A percentile compares a stretch with the other conserved stretches of the same genome.
Evolutionary conservation across 2,329 filamentous ascomycete genomes (phyloP).

Genomic region (Aureobasidium sp.): DNA sequence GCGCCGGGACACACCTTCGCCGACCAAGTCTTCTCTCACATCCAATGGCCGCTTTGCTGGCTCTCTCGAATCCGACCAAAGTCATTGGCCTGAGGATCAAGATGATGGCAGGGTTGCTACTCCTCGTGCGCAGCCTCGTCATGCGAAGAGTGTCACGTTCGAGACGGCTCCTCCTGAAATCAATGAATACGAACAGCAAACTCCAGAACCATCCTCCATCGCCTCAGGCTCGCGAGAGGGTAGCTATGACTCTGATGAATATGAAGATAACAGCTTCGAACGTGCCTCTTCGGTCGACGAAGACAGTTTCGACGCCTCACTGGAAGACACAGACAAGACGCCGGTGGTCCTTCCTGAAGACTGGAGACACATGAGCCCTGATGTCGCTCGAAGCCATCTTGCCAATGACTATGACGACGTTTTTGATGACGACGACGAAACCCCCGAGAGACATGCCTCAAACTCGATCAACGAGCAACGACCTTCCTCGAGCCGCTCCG

Average conservation of each 20-base stretch:
- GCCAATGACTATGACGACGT: slow-evolving; percentile 55
- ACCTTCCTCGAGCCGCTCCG: slow-evolving; percentile 55
- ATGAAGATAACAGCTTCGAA: slow-evolving; percentile 59
- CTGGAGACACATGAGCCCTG: slow-evolving; percentile 74
- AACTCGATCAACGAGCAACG: slow-evolving; percentile 43
- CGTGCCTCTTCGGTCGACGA: slow-evolving; percentile 49
- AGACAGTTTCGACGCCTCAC: slow-evolving; percentile 90
- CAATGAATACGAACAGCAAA: slow-evolving; percentile 98
- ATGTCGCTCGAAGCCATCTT: slow-evolving; percentile 49
- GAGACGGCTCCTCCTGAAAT: slow-evolving; percentile 87
- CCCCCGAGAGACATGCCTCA: slow-evolving; percentile 47
- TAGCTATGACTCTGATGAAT: slow-evolving; percentile 76
- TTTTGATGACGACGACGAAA: slow-evolving; percentile 42
- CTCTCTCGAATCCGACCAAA: slow-evolving; percentile 63
- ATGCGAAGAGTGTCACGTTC: slow-evolving; percentile 96
- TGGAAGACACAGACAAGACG: slow-evolving; percentile 95
- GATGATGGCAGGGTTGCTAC: slow-evolving; percentile 53
- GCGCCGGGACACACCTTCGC: slow-evolving; percentile 68
- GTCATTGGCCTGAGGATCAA: slow-evolving; percentile 54
- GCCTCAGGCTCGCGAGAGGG: slow-evolving; percentile 85
- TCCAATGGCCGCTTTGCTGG: slow-evolving; percentile 52
- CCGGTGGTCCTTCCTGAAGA: slow-evolving; percentile 96
- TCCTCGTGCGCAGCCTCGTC: slow-evolving; percentile 65
- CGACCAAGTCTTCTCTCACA: slow-evolving; percentile 83
- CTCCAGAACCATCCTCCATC: slow-evolving; percentile 87